Percentiles rank a stretch among this genome's conserved stretches.
Evolutionary conservation across 2,329 filamentous ascomycete genomes (phyloP).

Genomic region (Aschersonia sp.): DNA sequence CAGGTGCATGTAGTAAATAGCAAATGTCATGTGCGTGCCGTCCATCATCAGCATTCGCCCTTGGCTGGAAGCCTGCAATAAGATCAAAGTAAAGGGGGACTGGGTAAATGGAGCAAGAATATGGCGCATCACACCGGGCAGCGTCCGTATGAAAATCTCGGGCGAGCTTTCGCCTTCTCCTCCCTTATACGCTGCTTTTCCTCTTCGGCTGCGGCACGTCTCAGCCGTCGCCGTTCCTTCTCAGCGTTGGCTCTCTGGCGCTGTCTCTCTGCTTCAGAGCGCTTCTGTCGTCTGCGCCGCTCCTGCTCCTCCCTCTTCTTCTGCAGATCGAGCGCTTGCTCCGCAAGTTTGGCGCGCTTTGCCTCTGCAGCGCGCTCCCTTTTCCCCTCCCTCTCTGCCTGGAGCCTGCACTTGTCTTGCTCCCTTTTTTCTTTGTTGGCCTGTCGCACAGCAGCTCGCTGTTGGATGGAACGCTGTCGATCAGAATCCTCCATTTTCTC

Average conservation of each 20-base stretch:
- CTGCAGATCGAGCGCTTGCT: slow-evolving; percentile 8
- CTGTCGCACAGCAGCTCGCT: slow-evolving; percentile 5
- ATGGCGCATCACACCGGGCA: slow-evolving; percentile 6
- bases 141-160: slow-evolving; percentile 9
- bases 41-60: background rate
- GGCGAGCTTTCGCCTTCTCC: slow-evolving; percentile 8
- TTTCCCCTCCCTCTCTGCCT: slow-evolving; percentile 3
- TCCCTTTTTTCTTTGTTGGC: slow-evolving; percentile 2
- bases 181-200: slow-evolving; percentile 5
- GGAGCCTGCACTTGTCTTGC: background rate
- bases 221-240: slow-evolving; percentile 3
- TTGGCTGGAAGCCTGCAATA: background rate
- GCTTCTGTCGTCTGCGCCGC: slow-evolving; percentile 3
- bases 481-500: slow-evolving; percentile 11
- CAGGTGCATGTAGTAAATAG: background rate
- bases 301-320: slow-evolving; percentile 5
- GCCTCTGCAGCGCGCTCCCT: slow-evolving; percentile 2
- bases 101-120: background rate
- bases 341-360: slow-evolving; percentile 5
- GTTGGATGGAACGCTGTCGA: slow-evolving; percentile 4
- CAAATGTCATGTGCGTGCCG: background rate
- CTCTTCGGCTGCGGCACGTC: slow-evolving; percentile 5
- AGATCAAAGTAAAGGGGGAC: background rate
- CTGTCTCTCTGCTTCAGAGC: slow-evolving; percentile 5
- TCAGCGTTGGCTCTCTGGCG: slow-evolving; percentile 7